Base-by-base conservation (phyloP, 768 basidiomycete species). In the Fistulinella prunicolor region DNA sequence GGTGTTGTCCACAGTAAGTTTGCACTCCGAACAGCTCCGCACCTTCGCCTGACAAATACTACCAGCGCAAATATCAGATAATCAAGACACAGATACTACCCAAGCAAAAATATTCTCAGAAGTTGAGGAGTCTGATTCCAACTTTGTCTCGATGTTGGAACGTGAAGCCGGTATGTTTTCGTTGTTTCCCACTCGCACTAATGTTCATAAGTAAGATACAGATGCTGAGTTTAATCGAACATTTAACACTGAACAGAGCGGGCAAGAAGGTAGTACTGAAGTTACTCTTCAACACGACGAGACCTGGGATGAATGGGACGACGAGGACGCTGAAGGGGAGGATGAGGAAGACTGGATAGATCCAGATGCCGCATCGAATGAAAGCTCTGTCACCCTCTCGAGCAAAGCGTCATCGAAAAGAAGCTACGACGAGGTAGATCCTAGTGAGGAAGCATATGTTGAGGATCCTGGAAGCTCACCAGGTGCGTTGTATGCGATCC, bases 381-480 rank as follows among this genome's bases (percentile, higher is more conserved):
- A 78, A 46, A 83, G 76, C 38, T 82, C 77, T 16, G 66, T 73
- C 40, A 81, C 81, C 2, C 65, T 83, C 42, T 81, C 80, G 12
- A 82, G 80, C 58, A 79, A 59, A 44, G 61, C 39, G 21, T 70
- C 77, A 34, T 81, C 81, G 29, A 85, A 85, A 64, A 57, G 70
- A 49, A 46, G 54, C n/a, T 51, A 60, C 22, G 75, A 81, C 34
- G 77, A 77, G 47, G 72, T 79, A 48, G 76, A 79, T 20, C 65
- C 68, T 35, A 54, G 61, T 13, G 78, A 75, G 43, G 73, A 71
- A 13, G 64, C 63, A 9, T 60, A 57, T 9, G 66, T 59, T 32
- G 68, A 66, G 34, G 63, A 64, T 30, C 56, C 64, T 49, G 63
- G 62, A 23, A 60, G 61, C 50, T 79, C 79, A 48, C 77, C 80